Percentiles rank a stretch among this genome's conserved stretches.
Conservation (phyloP, 2,329 filamentous ascomycete genomes). For the Aspergillus latus region DNA sequence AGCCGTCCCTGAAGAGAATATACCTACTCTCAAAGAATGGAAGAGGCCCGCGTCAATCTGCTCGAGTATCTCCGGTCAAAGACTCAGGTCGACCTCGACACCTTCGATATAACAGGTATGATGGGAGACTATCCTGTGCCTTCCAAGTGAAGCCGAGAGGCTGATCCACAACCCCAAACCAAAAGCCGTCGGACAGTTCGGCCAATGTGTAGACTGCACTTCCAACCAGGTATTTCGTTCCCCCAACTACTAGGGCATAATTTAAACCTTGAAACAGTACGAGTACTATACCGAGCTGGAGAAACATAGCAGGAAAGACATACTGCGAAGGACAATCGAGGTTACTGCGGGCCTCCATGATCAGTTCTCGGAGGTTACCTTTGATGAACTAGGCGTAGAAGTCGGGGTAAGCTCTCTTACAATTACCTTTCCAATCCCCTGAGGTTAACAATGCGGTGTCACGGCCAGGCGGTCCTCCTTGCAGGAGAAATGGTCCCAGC, state of each 20-base stretch:
- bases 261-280: not conserved
- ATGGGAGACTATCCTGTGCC: too few relatives aligned
- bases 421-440: too few relatives aligned
- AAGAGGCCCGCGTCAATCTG: not conserved
- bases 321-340: not conserved
- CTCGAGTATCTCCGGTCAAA: not conserved
- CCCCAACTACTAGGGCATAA: too few relatives aligned
- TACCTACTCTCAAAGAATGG: not conserved
- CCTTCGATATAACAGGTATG: not conserved
- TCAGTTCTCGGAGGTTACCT: not conserved
- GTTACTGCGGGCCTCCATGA: not conserved
- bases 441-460: not conserved
- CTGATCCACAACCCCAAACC: not conserved
- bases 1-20: too few relatives aligned
- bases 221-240: slow-evolving; percentile 6
- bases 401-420: not conserved
- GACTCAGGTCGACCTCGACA: not conserved
- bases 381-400: slow-evolving; percentile 7
- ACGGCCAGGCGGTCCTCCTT: not conserved
- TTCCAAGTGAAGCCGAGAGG: not conserved
- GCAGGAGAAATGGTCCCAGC: not conserved
- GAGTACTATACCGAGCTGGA: slow-evolving; percentile 3
- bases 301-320: not conserved
- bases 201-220: slow-evolving; percentile 6
- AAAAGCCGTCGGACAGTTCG: not conserved